Base-by-base conservation (phyloP, 1,139 yeast species). In the Yamadazyma songkhlaensis region DNA sequence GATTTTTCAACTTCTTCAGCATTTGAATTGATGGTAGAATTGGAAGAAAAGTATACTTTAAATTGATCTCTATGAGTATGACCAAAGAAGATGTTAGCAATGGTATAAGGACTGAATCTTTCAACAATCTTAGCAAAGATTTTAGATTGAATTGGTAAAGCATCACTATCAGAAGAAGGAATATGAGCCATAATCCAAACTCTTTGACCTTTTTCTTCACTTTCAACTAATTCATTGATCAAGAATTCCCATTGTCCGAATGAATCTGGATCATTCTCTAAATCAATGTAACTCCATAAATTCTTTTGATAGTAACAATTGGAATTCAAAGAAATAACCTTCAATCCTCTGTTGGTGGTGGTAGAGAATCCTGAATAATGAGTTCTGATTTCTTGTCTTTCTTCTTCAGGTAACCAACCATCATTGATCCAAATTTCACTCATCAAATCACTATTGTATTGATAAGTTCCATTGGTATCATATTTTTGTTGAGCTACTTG, bases 161-260 rank as follows among this genome's bases (percentile, higher is more conserved):
- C 68, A 46, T 81, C 84, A 23, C 21, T 35, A 41, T 68, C 74
- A 12, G 76, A 71, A 3, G 74, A 66, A 29, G 89, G 87, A 33
- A 82, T 77, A 53, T 82, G 89, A 15, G 85, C 80, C 54, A 80
- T 70, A 40, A 82, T 66, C 88, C 89, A 82, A 6, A 80, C 89
- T 45, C 83, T 66, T 55, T 80, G 78, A 33, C 75, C 78, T 9
- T 59, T 63, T 25, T 55, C 41, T 55, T 82, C 89, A 51, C 81
- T 69, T 36, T 70, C 82, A 15, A 74, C 56, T 41, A 82, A 65
- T 56, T 82, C 88, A 43, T 75, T 71, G 32, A 79, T 72, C 44
- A 82, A 59, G 53, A 80, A 82, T 45, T 74, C 60, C 66, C 83
- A 68, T 48, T 74, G 78, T 3, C 87, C 88, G 47, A 81, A 81